A percentile compares a stretch with the other conserved stretches of the same genome.
phyloP scores from a whole-genome alignment of 2,329 filamentous ascomycete species.

The Aspergillus carbonarius region DNA sequence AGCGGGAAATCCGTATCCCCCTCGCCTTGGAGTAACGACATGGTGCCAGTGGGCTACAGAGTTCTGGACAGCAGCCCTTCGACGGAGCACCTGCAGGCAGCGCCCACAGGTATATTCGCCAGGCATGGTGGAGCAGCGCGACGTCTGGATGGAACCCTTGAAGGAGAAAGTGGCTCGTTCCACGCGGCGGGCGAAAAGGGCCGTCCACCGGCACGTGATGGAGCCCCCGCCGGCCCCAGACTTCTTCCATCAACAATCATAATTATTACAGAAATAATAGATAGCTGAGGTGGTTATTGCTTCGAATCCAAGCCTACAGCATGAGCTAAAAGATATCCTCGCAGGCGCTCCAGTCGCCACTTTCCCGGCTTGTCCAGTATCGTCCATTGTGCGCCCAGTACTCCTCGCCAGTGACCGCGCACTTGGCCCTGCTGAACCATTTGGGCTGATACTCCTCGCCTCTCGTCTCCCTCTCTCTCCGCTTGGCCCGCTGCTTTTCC shows the following conservation, averaged over 20 bases:
- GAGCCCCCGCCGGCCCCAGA: neutral
- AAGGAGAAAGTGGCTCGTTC: neutral
- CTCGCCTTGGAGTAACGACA: conserved; percentile 23
- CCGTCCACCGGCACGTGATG: conserved; percentile 2
- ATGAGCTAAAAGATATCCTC: conserved; percentile 67
- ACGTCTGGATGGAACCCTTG: neutral
- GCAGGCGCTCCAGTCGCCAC: conserved; percentile 64
- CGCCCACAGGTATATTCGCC: conserved; percentile 42
- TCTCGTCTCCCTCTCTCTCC: conserved; percentile 68
- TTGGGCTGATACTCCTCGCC: conserved; percentile 81
- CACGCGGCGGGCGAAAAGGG: neutral
- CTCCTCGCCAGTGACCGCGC: conserved; percentile 78
- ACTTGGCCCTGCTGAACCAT: conserved; percentile 76
- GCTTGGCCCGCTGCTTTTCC: conserved; percentile 78
- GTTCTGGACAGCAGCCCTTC: conserved; percentile 26
- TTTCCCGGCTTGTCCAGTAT: conserved; percentile 75
- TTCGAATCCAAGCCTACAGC: neutral
- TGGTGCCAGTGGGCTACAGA: conserved; percentile 24
- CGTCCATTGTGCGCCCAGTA: conserved; percentile 87
- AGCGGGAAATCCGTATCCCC: conserved; percentile 25
- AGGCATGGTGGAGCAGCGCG: conserved; percentile 32
- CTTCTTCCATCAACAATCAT: neutral
- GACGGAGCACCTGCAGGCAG: conserved; percentile 38
- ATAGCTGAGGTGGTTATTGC: too few species aligned
- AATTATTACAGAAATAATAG: too few species aligned